A percentile compares a stretch with the other conserved stretches of the same genome.
Evolutionary conservation across 2,329 filamentous ascomycete genomes (phyloP).

Genomic region (Hypoxylon sp.): DNA sequence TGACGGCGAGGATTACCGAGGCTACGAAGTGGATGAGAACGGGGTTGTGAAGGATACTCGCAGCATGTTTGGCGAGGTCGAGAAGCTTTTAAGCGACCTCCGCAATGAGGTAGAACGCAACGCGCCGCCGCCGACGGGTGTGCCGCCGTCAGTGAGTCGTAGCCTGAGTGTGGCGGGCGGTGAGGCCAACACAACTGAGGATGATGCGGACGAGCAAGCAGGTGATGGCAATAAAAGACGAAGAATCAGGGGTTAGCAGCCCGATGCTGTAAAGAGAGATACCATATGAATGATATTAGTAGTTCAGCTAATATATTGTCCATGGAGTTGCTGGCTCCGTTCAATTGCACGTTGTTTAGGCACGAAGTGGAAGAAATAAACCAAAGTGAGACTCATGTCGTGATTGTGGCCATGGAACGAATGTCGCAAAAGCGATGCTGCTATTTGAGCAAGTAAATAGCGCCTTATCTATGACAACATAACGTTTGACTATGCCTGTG

Average conservation of each 20-base stretch:
- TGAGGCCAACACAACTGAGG: constrained; percentile 62
- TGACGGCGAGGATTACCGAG: constrained; percentile 59
- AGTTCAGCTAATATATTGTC: constrained; percentile 12
- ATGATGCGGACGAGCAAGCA: constrained; percentile 61
- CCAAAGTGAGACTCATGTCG: not conserved
- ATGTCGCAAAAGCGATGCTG: too few relatives aligned
- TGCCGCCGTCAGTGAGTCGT: constrained; percentile 46
- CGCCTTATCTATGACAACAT: too few relatives aligned
- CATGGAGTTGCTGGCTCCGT: not conserved
- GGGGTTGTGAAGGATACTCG: constrained; percentile 88
- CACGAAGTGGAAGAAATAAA: constrained; percentile 15
- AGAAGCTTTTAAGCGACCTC: constrained; percentile 81
- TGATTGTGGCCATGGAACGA: constrained; percentile 8
- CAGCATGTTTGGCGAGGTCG: constrained; percentile 90
- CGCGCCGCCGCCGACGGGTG: constrained; percentile 54
- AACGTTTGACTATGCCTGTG: too few relatives aligned
- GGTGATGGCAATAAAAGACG: constrained; percentile 57
- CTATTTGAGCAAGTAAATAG: too few relatives aligned
- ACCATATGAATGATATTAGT: not conserved
- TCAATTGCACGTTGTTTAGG: constrained; percentile 15
- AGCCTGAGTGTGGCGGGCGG: constrained; percentile 54
- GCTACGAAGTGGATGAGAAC: constrained; percentile 81
- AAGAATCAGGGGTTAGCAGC: constrained; percentile 50
- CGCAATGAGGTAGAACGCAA: constrained; percentile 74
- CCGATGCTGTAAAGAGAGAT: not conserved